Conservation (phyloP, 1,284 basidiomycete species). For the Melampsora larici-populina region DNA sequence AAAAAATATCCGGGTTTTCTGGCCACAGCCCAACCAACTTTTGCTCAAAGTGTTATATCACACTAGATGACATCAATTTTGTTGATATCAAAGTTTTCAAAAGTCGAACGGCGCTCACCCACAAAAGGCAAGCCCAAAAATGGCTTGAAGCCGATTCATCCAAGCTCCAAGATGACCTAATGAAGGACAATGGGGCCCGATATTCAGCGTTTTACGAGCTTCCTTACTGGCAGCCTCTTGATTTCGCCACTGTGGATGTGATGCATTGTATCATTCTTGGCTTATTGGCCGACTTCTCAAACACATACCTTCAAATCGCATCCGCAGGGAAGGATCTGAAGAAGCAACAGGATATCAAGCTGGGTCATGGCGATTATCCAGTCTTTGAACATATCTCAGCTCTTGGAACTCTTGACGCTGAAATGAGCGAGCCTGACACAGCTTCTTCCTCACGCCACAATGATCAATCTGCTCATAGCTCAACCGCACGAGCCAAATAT, state of each 20-base stretch:
- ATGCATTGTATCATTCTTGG: conserved; percentile 32
- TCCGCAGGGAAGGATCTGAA: conserved; percentile 4
- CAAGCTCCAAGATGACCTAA: not conserved
- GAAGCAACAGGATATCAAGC: too few relatives aligned
- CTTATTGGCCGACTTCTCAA: not conserved
- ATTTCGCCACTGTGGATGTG: not conserved
- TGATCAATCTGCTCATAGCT: too few relatives aligned
- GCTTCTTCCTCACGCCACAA: too few relatives aligned
- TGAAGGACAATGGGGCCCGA: conserved; percentile 16
- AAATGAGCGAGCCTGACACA: too few relatives aligned
- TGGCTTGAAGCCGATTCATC: not conserved
- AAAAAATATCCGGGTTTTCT: not conserved
- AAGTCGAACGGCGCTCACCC: not conserved
- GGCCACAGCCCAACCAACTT: not conserved
- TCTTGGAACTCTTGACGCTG: too few relatives aligned
- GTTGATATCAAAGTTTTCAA: too few relatives aligned
- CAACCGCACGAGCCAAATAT: too few relatives aligned
- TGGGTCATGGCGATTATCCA: too few relatives aligned
- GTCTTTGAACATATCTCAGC: too few relatives aligned
- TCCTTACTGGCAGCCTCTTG: conserved; percentile 21
- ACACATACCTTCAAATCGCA: conserved; percentile 3
- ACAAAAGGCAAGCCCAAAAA: not conserved
- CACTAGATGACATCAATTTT: too few relatives aligned
- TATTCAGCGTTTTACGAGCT: conserved; percentile 14
- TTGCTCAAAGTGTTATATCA: not conserved